Evolutionary conservation across 805 yeast genomes (phyloP), one percentile per base, ranked within the genome.

Genomic region (Kodamaea kaohsiungensis): DNA sequence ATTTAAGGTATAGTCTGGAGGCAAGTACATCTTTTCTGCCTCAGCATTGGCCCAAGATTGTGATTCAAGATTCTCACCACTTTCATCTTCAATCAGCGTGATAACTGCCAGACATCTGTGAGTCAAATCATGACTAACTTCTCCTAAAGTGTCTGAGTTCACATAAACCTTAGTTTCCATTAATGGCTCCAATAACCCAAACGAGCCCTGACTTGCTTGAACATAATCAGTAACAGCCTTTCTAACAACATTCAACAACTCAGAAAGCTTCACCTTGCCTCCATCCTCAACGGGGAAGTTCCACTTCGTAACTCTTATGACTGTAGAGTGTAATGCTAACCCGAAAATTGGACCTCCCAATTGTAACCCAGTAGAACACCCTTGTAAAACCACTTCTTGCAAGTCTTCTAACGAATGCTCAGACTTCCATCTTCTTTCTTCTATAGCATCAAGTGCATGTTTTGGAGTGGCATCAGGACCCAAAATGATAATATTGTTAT

Each of bases 71-170:
- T 63, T 64, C 33, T 76, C 73, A 8, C 62, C 64, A 1, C 67
- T 59, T 43, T 85, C 88, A 52, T 89, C 96, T 37, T 86, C 90
- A 43, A 95, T 83, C 2, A 89, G 82, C 3, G 77, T 65, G 43
- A 95, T 89, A 1, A 74, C 77, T 1, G 96, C 98, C 46, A 86
- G 85, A 56, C 98, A 80, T 12, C 86, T 80, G 30, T 89, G 84
- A 43, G 90, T 85, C 51, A 95, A 71, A 65, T 95, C 99, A 61
- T 90, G 96, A 40, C 90, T 80, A 1, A 95, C 95, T 37, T 78
- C 78, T 17, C 98, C 98, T 59, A 93, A 70, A 54, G 87, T 89
- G 53, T 82, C 87, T 30, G 91, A 87, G 52, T 79, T 79, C 1
- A 86, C 87, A 50, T 78, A 81, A 1, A 95, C 84, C 7, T 76